Evolutionary conservation across 2,329 filamentous ascomycete species (phyloP).

Genomic region (Didymosphaeria variabile): DNA sequence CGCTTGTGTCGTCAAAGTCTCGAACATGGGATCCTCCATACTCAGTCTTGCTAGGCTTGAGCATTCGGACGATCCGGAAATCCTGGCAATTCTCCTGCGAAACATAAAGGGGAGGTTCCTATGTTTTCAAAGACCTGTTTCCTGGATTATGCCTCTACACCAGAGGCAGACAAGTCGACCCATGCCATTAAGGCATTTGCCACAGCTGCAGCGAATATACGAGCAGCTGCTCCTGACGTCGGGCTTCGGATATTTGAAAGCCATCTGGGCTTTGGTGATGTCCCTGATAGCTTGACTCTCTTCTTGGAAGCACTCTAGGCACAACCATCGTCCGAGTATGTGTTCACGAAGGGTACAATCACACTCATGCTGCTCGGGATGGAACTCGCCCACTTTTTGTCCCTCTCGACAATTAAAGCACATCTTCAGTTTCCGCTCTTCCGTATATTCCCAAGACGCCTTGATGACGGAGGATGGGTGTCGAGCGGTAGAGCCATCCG

Average conservation of each 20-base stretch:
- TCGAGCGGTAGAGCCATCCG: constrained; percentile 29
- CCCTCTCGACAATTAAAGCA: constrained; percentile 15
- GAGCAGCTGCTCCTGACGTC: too few species aligned
- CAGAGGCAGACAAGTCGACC: constrained; percentile 6
- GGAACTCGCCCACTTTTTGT: background rate
- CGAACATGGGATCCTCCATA: background rate
- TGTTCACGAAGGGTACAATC: constrained; percentile 29
- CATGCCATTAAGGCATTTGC: background rate
- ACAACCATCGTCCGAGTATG: constrained; percentile 35
- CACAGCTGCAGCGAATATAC: constrained; percentile 1
- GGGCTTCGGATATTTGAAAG: background rate
- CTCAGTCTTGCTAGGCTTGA: background rate
- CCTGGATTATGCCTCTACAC: constrained; percentile 5
- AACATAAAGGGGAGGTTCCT: background rate
- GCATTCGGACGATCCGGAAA: background rate
- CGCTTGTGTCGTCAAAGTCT: background rate
- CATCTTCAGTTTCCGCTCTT: constrained; percentile 26
- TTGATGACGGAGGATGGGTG: constrained; percentile 39
- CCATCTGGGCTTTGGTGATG: background rate
- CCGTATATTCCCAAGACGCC: constrained; percentile 35
- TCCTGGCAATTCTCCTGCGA: background rate
- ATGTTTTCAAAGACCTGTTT: background rate
- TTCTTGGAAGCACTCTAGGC: constrained; percentile 30
- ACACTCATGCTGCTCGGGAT: constrained; percentile 17
- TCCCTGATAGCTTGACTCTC: background rate